Evolutionary conservation across 73 alveolate species (phyloP), one percentile per base, ranked within the genome.

Genomic region (Stentor coeruleus): DNA sequence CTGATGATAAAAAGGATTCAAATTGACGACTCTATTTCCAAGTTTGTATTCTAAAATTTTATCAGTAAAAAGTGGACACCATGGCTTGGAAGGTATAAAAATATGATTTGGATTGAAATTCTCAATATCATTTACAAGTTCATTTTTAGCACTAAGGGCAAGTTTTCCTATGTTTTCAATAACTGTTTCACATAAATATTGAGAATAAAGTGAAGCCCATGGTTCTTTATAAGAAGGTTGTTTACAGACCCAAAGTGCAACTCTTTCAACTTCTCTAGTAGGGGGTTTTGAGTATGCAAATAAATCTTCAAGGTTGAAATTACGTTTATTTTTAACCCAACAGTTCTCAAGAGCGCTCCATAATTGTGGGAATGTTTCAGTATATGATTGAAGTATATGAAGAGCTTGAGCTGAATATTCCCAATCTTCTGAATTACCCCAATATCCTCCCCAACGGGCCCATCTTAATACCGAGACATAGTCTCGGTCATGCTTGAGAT

Each of bases 11-110:
- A 72, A 11, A 4, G 92, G 73, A 59, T 85, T 81, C 3, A 89
- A 40, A 38, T 58, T 85, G 77, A 86, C 79, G 20, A 89, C 91
- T 58, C 95, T 57, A 55, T 89, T 88, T 3, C 95, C 95, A 0
- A 85, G 59, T 2, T 76, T 74, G 66, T 39, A 89, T 26, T 81
- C 75, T 26, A 3, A 72, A 3, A 59, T 80, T 35, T 35, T 72
- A 15, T 30, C 59, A 2, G 30, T 33, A 58, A 81, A 85, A 26
- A 87, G 86, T 0, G 81, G 36, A 37, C 75, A 20, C 92, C 92
- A 89, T 26, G 79, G 79, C 79, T 26, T 20, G 2, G 79, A 26
- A 20, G n/a, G 40, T 66, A 33, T 26, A 66, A 28, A 66, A 40
- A 66, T 20, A 20, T 20, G 37, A 20, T 40, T 31, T 26, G 79